phyloP scores from a whole-genome alignment of 768 basidiomycete species.

The Leccinum longicurvipes region DNA sequence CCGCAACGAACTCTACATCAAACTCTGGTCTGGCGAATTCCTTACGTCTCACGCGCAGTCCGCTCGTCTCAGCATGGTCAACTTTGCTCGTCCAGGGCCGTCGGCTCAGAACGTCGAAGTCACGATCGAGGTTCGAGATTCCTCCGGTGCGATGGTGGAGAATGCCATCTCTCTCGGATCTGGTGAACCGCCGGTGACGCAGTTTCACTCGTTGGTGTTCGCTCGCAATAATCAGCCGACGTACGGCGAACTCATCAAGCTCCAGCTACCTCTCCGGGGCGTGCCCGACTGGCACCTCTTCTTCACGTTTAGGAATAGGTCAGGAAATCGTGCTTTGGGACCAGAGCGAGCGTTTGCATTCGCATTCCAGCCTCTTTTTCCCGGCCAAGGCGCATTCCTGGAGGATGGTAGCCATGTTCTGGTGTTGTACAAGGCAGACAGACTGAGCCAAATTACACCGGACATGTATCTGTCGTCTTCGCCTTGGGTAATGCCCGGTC shows the following conservation, averaged over 20 bases:
- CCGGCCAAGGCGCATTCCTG: constrained; percentile 70
- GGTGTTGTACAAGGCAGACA: constrained; percentile 81
- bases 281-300: constrained; percentile 86
- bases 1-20: constrained; percentile 95
- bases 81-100: constrained; percentile 57
- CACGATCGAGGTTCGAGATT: constrained; percentile 79
- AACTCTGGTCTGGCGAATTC: constrained; percentile 94
- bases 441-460: constrained; percentile 54
- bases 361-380: constrained; percentile 85
- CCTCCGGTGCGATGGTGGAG: constrained; percentile 65
- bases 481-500: constrained; percentile 52
- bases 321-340: constrained; percentile 45
- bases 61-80: constrained; percentile 54
- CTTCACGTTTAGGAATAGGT: constrained; percentile 86
- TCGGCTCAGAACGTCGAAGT: constrained; percentile 71
- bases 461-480: constrained; percentile 73
- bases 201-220: constrained; percentile 91
- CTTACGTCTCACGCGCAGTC: constrained; percentile 48
- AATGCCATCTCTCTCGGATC: constrained; percentile 77
- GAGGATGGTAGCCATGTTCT: constrained; percentile 88
- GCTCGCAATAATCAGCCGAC: constrained; percentile 84
- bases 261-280: constrained; percentile 65
- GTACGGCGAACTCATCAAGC: constrained; percentile 90
- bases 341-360: constrained; percentile 86
- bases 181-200: constrained; percentile 75